phyloP scores from a whole-genome alignment of 176 grass and related monocot species.

The Thalia dealbata region DNA sequence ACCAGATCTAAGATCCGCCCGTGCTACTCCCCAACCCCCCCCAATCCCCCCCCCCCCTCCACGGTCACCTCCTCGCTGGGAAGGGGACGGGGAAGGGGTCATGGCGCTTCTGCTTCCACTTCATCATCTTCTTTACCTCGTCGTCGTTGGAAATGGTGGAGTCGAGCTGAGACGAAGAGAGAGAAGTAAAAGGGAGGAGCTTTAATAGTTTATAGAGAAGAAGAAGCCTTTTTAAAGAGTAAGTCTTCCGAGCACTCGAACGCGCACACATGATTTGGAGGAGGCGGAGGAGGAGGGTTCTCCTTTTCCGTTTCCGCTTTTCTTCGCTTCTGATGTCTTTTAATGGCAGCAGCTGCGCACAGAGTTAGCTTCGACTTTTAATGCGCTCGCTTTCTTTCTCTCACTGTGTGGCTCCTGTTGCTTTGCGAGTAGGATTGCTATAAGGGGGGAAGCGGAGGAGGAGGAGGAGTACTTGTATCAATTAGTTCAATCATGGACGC shows the following conservation, averaged over 20 bases:
- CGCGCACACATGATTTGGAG: background rate
- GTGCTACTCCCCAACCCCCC: too few relatives aligned
- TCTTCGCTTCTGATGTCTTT: constrained; percentile 1
- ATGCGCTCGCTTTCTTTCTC: background rate
- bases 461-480: background rate
- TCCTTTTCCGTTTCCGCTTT: background rate
- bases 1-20: constrained; percentile 46
- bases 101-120: background rate
- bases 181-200: too few relatives aligned
- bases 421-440: constrained; percentile 1
- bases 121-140: background rate
- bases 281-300: background rate
- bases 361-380: constrained; percentile 12
- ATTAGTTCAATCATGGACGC: constrained; percentile 55
- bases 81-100: too few relatives aligned
- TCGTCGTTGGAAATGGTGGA: constrained; percentile 1
- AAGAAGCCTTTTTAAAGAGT: background rate
- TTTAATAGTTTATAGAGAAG: background rate
- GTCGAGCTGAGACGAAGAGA: background rate
- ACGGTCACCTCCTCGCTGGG: too few relatives aligned
- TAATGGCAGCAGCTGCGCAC: constrained; percentile 1
- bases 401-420: constrained; percentile 3
- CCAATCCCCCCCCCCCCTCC: too few relatives aligned
- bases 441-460: background rate
- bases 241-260: background rate